These are phyloP conservation scores for Parafenestella ontariensis DNA, from an alignment of 2,329 filamentous ascomycete species.

Conservation along the genomic window DNA sequence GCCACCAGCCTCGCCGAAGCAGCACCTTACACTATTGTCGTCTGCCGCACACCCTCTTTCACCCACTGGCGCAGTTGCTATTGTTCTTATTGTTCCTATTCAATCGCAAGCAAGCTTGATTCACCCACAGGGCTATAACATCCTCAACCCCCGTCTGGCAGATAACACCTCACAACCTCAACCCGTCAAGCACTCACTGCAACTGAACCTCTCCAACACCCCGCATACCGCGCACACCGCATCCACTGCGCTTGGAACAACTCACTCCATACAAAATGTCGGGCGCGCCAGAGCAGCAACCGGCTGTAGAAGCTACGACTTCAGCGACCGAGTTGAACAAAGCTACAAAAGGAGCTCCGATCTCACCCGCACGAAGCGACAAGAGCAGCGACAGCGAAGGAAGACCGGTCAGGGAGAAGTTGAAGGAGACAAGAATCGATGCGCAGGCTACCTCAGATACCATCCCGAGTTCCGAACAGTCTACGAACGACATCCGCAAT, in stretches of 20 bases:
- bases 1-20: conserved; percentile 25
- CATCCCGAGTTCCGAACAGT: conserved; percentile 20
- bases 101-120: background rate
- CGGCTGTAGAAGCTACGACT: conserved; percentile 12
- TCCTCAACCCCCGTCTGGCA: background rate
- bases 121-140: background rate
- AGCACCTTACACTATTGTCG: conserved; percentile 16
- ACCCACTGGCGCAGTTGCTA: conserved; percentile 10
- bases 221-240: conserved; percentile 7
- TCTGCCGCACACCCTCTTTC: conserved; percentile 8
- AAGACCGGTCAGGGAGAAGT: conserved; percentile 65
- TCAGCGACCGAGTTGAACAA: conserved; percentile 17
- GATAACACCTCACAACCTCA: background rate
- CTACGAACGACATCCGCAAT: conserved; percentile 36
- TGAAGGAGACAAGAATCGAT: conserved; percentile 68
- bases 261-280: conserved; percentile 25
- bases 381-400: conserved; percentile 58
- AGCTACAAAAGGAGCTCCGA: conserved; percentile 19
- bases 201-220: background rate
- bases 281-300: conserved; percentile 32
- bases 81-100: conserved; percentile 15
- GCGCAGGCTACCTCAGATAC: conserved; percentile 37
- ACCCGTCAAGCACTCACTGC: background rate
- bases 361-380: conserved; percentile 49
- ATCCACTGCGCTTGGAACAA: conserved; percentile 5